These are phyloP conservation scores for Cutaneotrichosporon dermatis DNA, from an alignment of 1,284 basidiomycete species.

Conservation along the genomic window DNA sequence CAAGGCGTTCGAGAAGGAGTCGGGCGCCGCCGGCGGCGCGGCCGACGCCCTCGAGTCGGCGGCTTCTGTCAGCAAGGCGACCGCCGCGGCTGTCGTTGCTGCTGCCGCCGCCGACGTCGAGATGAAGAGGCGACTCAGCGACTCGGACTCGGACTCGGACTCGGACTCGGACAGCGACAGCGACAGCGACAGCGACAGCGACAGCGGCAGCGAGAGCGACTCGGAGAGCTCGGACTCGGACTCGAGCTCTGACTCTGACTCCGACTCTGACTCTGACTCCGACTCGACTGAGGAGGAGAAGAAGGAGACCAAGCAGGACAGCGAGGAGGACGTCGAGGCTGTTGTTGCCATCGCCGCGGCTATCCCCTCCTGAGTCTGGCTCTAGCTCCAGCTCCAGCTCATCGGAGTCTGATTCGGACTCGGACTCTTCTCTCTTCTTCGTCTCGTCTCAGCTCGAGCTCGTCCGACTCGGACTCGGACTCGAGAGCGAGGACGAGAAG, in stretches of 20 bases:
- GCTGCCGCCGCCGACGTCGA: slow-evolving; percentile 16
- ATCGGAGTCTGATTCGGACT: slow-evolving; percentile 14
- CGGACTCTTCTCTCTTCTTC: slow-evolving; percentile 11
- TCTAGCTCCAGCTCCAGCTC: slow-evolving; percentile 18
- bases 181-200: slow-evolving; percentile 3
- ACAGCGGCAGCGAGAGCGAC: slow-evolving; percentile 17
- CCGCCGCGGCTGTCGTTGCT: slow-evolving; percentile 2
- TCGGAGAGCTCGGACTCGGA: slow-evolving; percentile 16
- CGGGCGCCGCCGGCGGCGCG: slow-evolving; percentile 19
- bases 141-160: slow-evolving; percentile 21
- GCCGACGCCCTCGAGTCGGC: slow-evolving; percentile 27
- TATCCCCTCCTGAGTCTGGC: slow-evolving; percentile 6
- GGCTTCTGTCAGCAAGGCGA: slow-evolving; percentile 6
- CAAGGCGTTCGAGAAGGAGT: slow-evolving; percentile 48
- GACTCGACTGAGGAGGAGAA: slow-evolving; percentile 11
- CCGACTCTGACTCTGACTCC: slow-evolving; percentile 19
- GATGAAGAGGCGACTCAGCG: slow-evolving; percentile 21
- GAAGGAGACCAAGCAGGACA: not conserved
- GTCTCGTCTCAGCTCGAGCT: slow-evolving; percentile 7
- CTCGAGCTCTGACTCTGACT: slow-evolving; percentile 19
- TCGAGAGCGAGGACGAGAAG: slow-evolving; percentile 4
- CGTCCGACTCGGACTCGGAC: slow-evolving; percentile 5
- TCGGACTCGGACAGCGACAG: slow-evolving; percentile 15
- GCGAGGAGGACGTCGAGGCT: not conserved
- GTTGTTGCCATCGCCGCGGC: not conserved